Conservation (phyloP, 1,284 basidiomycete genomes). For the Ustilago hordei region DNA sequence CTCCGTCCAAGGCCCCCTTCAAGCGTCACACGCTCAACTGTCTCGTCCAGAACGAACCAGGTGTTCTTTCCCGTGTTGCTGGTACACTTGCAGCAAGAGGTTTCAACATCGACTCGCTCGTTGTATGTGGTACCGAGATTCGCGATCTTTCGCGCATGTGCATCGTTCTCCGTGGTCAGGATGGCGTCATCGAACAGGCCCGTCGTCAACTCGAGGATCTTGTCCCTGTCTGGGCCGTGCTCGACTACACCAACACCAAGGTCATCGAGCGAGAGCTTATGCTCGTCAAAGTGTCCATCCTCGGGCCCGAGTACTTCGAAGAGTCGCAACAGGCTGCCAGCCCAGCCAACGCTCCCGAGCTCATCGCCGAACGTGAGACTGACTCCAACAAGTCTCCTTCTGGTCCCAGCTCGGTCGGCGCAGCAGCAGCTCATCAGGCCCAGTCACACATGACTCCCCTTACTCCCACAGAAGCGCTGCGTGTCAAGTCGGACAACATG, state of each 20-base stretch:
- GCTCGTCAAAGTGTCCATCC: slow-evolving; percentile 91
- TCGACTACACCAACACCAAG: slow-evolving; percentile 72
- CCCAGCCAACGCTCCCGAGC: slow-evolving; percentile 47
- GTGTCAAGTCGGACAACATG: slow-evolving; percentile 89
- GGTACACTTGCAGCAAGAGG: slow-evolving; percentile 96
- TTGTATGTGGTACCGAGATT: slow-evolving; percentile 98
- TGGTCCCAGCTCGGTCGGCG: slow-evolving; percentile 6
- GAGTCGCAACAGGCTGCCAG: slow-evolving; percentile 47
- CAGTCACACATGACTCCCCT: slow-evolving; percentile 72
- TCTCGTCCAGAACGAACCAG: slow-evolving; percentile 98
- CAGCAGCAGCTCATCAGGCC: slow-evolving; percentile 22
- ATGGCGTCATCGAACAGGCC: slow-evolving; percentile 95
- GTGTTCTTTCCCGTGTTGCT: slow-evolving; percentile 95
- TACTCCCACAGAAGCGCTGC: slow-evolving; percentile 81
- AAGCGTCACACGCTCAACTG: slow-evolving; percentile 99
- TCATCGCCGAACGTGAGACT: slow-evolving; percentile 56
- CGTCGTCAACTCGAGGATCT: slow-evolving; percentile 67
- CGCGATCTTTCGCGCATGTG: slow-evolving; percentile 98
- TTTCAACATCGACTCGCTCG: slow-evolving; percentile 97
- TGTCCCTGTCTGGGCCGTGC: slow-evolving; percentile 69
- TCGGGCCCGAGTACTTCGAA: slow-evolving; percentile 96
- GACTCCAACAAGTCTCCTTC: slow-evolving; percentile 23
- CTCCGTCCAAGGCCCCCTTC: slow-evolving; percentile 89
- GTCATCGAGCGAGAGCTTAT: slow-evolving; percentile 85
- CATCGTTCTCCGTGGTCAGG: slow-evolving; percentile 94